phyloP scores from a whole-genome alignment of 371 early-diverging fungal genomes.

The Mortierella sp. region DNA sequence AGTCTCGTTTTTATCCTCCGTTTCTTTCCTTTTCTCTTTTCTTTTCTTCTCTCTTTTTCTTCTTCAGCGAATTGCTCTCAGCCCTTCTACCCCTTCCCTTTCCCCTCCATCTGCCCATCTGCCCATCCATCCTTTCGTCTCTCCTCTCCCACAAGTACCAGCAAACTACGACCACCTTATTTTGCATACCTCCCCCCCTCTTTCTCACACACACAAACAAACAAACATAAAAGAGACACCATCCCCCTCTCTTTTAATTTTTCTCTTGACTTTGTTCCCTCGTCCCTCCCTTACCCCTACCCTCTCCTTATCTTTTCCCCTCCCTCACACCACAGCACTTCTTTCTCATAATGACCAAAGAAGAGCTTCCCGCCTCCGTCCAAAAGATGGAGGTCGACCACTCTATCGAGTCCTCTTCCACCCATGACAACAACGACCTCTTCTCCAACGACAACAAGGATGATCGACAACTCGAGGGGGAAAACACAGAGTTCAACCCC shows the following conservation, averaged over 20 bases:
- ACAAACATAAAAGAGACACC: no score
- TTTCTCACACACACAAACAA: not conserved
- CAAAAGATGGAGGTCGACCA: not conserved
- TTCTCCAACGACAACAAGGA: not conserved
- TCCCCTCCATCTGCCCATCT: not conserved
- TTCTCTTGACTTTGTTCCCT: not conserved
- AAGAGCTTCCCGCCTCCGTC: not conserved
- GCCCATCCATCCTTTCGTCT: not conserved
- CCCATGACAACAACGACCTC: not conserved
- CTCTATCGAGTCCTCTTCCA: not conserved
- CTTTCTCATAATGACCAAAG: constrained; percentile 3
- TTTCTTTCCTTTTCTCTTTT: not conserved
- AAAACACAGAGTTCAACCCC: constrained; percentile 11
- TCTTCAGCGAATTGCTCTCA: not conserved
- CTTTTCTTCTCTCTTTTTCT: not conserved
- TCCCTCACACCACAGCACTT: constrained; percentile 3
- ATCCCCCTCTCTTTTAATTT: not conserved
- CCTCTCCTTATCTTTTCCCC: not conserved
- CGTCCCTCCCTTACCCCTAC: not conserved
- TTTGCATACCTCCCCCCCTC: not conserved
- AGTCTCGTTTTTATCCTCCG: not conserved
- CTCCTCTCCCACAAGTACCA: no score
- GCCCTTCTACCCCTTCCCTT: not conserved
- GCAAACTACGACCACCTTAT: no score
- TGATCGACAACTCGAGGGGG: not conserved